Conservation (phyloP, 306 rosid genomes). For the Cicer pinnatifidum region DNA sequence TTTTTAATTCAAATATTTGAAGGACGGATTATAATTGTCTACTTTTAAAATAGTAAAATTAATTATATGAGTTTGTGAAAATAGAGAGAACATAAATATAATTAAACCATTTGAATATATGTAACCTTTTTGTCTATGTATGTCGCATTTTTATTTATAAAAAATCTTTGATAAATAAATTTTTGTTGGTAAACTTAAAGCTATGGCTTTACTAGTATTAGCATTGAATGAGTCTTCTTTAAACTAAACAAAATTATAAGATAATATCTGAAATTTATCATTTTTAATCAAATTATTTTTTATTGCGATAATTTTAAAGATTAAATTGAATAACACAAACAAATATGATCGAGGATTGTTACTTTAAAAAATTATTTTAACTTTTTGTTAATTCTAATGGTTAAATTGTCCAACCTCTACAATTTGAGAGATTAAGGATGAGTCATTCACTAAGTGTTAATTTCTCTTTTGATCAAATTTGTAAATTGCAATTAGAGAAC, state of each 20-base stretch:
- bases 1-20: too few species aligned
- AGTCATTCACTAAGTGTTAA: not conserved
- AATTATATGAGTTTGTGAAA: too few species aligned
- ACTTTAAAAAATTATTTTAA: not conserved
- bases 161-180: too few species aligned
- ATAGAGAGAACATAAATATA: fast-evolving
- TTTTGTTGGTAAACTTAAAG: too few species aligned
- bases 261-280: not conserved
- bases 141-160: too few species aligned
- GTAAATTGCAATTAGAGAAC: constrained; percentile 41
- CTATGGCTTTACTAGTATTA: too few species aligned
- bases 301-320: too few species aligned
- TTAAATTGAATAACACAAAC: too few species aligned
- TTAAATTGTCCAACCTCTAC: not conserved
- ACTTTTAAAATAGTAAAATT: too few species aligned
- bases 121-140: too few species aligned
- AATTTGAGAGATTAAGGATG: not conserved
- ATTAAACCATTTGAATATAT: too few species aligned
- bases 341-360: too few species aligned
- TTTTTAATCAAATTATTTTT: not conserved
- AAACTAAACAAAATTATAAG: not conserved
- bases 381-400: not conserved
- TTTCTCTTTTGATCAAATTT: constrained; percentile 2
- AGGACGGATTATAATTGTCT: fast-evolving
- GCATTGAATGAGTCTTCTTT: not conserved